These are phyloP conservation scores for Penicillium sp. DNA, from an alignment of 2,329 filamentous ascomycete genomes.

Conservation along the genomic window DNA sequence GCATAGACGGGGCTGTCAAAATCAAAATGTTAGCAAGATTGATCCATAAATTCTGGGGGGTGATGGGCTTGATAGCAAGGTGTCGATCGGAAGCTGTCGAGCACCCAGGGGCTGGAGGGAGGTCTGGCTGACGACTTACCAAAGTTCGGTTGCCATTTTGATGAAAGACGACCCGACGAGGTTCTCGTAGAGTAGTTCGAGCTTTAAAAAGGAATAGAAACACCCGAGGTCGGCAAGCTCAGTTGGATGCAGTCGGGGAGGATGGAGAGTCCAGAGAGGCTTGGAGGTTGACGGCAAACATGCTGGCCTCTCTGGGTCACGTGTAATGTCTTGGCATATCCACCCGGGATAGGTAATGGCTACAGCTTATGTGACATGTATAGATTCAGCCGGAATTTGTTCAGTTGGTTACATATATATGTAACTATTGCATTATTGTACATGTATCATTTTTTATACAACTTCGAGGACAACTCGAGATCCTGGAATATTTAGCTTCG, in stretches of 20 bases:
- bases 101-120: conserved; percentile 31
- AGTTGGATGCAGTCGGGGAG: conserved; percentile 28
- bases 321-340: conserved; percentile 33
- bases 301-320: conserved; percentile 37
- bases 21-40: conserved; percentile 26
- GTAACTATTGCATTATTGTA: conserved; percentile 1
- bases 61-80: conserved; percentile 12
- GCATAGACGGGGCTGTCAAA: conserved; percentile 86
- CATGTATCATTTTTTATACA: conserved; percentile 3
- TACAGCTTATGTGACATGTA: conserved; percentile 6
- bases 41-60: not conserved
- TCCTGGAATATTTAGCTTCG: conserved; percentile 40
- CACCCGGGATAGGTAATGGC: not conserved
- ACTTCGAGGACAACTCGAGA: conserved; percentile 26
- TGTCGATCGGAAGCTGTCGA: conserved; percentile 32
- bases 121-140: conserved; percentile 61
- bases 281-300: conserved; percentile 38
- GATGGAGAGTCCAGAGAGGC: conserved; percentile 30
- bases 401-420: not conserved
- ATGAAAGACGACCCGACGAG: conserved; percentile 19
- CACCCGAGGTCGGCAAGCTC: conserved; percentile 21
- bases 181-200: conserved; percentile 16
- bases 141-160: conserved; percentile 78
- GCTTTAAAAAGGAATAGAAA: conserved; percentile 18
- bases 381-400: not conserved